Evolutionary conservation across 345 rosid genomes (phyloP).

Genomic region (Psidium guajava): DNA sequence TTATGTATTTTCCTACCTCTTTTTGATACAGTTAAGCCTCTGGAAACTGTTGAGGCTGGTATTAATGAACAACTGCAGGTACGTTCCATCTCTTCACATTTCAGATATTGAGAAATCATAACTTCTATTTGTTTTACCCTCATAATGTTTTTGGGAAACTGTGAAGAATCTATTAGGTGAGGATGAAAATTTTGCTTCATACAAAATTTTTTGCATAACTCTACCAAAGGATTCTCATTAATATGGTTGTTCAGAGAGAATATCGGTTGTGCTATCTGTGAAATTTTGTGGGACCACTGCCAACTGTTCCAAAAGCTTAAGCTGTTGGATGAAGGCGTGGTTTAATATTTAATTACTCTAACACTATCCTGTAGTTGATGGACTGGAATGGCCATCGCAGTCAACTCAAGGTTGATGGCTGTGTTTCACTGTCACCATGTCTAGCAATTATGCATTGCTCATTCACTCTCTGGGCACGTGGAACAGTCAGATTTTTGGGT

Average conservation of each 20-base stretch:
- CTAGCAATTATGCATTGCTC: not conserved
- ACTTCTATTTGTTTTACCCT: not conserved
- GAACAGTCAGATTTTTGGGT: not conserved
- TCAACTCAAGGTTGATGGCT: not conserved
- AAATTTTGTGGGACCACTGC: no score
- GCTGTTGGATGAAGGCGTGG: no score
- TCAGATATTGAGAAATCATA: not conserved
- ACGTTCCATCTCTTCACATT: not conserved
- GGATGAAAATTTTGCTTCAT: not conserved
- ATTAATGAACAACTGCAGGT: conserved; percentile 62
- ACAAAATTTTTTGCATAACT: not conserved
- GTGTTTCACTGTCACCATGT: not conserved
- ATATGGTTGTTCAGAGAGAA: not conserved
- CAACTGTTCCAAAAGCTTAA: no score
- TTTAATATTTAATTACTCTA: no score
- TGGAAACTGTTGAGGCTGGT: conserved; percentile 39
- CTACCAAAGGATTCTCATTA: not conserved
- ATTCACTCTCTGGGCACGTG: not conserved
- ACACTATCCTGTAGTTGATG: not conserved
- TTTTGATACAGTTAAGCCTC: conserved; percentile 46
- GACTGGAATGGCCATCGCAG: not conserved
- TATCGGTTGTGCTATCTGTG: not conserved
- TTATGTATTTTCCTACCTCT: conserved; percentile 1
- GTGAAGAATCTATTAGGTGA: not conserved
- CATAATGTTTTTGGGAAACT: not conserved